A percentile compares a stretch with the other conserved stretches of the same genome.
These are phyloP conservation scores for Mycena leptocephala DNA, from an alignment of 768 basidiomycete species.

Conservation along the genomic window DNA sequence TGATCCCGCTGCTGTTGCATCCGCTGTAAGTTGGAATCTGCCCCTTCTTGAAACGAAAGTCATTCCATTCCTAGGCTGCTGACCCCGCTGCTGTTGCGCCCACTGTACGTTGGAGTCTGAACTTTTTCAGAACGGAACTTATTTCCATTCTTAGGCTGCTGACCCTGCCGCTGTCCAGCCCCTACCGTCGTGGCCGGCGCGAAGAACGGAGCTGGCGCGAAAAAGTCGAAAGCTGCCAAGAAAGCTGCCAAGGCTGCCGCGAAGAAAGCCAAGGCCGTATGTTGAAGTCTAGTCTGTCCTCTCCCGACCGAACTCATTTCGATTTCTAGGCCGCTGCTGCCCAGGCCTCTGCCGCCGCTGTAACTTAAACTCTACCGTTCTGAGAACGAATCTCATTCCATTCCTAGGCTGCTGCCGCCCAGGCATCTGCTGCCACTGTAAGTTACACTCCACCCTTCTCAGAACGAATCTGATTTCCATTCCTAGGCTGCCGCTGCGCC, in stretches of 20 bases:
- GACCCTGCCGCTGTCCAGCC: no score
- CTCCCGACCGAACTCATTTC: no score
- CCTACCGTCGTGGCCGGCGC: no score
- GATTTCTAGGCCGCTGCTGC: no score
- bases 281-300: not conserved
- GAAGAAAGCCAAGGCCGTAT: not conserved
- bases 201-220: not conserved
- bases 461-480: no score
- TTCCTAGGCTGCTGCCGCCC: not conserved
- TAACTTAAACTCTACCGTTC: not conserved
- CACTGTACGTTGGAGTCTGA: no score
- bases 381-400: not conserved
- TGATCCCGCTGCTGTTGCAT: not conserved
- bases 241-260: slow-evolving; percentile 4
- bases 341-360: slow-evolving; percentile 9
- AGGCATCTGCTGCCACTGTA: no score
- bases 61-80: not conserved
- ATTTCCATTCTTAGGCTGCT: slow-evolving; percentile 21
- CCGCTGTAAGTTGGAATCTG: not conserved
- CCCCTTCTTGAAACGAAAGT: not conserved
- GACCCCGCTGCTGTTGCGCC: not conserved
- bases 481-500: not conserved
- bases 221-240: not conserved
- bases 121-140: no score
- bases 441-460: no score